These are phyloP conservation scores for Tolypocladium guangdongense DNA, from an alignment of 2,329 filamentous ascomycete genomes.

Conservation along the genomic window DNA sequence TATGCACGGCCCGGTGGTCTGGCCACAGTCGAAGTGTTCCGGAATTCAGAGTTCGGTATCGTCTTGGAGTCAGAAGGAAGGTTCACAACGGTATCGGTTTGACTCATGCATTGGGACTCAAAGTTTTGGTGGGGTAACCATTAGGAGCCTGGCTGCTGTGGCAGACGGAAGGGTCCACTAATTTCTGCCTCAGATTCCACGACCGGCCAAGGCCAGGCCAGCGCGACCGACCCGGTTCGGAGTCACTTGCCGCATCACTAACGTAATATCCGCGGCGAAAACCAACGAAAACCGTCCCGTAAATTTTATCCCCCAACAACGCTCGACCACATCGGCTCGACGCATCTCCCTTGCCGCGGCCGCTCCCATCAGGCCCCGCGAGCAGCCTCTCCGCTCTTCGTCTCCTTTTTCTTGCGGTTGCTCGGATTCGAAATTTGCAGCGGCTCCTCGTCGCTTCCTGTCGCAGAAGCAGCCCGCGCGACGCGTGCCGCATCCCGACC, in stretches of 20 bases:
- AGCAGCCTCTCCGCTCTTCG: constrained; percentile 1
- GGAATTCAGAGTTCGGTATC: not conserved
- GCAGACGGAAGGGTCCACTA: not conserved
- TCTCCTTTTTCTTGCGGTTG: not conserved
- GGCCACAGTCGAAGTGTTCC: not conserved
- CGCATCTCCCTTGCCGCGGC: constrained; percentile 9
- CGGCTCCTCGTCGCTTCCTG: not conserved
- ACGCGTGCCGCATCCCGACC: not conserved
- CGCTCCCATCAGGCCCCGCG: constrained; percentile 3
- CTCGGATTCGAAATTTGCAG: not conserved
- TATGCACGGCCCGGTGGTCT: not conserved
- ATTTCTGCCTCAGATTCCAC: not conserved
- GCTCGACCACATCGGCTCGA: constrained; percentile 10
- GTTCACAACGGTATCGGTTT: not conserved
- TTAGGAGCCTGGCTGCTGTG: not conserved
- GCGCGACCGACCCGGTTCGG: not conserved
- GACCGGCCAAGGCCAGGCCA: not conserved
- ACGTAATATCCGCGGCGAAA: not conserved
- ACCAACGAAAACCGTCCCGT: constrained; percentile 3
- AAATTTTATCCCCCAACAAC: constrained; percentile 19
- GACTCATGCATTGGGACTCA: not conserved
- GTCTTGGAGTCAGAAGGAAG: not conserved
- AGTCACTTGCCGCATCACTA: constrained; percentile 5
- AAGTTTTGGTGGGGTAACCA: not conserved
- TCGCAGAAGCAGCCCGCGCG: not conserved